Base-by-base conservation (phyloP, 2,329 filamentous ascomycete species). In the Fusarium transvaalense region DNA sequence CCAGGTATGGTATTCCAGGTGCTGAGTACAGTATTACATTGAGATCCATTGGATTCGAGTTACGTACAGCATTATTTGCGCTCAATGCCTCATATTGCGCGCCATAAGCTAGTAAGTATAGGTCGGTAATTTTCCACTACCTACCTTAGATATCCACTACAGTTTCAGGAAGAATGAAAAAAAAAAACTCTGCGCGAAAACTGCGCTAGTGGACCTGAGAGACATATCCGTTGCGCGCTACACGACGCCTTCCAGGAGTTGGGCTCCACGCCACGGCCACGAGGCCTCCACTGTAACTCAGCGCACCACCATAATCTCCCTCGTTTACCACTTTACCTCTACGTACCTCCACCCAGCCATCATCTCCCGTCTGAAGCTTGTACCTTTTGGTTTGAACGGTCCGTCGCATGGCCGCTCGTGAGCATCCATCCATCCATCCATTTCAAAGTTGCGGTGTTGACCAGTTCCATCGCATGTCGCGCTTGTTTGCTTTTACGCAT, bases 391-490 rank as follows among this genome's bases (percentile, higher is more conserved):
- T 66, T 61, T 61, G 42, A 35, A 35, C 35, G 56, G 42, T 37
- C 38, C 42, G 55, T 46, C 52, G 71, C 69, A 61, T 65, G 58
- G 66, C 62, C 51, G 46, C 58, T 69, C 60, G 55, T 57, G 46
- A 58, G 43, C 58, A 53, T 48, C 59, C 64, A 48, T 64, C 54
- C 57, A 48, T 58, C 45, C 45, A 48, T 45, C 38, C 52, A 41
- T 42, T 47, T 43, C 46, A 12, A 64, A 74, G 52, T 73, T 73
- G 64, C 72, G 70, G 70, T 74, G 68, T 71, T 68, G 71, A 59
- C 45, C 41, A 59, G 59, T 58, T 71, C 71, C 70, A 35, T 71
- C 72, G 72, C 70, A 58, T 74, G 69, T 66, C 71, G 72, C 72
- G 72, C 69, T 74, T 74, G 65, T 45, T 69, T 62, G 23, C 53